Percentiles rank a stretch among this genome's conserved stretches.
Evolutionary conservation across 192 early-diverging fungal species (phyloP).

Genomic region (Gaertneriomyces sp.): DNA sequence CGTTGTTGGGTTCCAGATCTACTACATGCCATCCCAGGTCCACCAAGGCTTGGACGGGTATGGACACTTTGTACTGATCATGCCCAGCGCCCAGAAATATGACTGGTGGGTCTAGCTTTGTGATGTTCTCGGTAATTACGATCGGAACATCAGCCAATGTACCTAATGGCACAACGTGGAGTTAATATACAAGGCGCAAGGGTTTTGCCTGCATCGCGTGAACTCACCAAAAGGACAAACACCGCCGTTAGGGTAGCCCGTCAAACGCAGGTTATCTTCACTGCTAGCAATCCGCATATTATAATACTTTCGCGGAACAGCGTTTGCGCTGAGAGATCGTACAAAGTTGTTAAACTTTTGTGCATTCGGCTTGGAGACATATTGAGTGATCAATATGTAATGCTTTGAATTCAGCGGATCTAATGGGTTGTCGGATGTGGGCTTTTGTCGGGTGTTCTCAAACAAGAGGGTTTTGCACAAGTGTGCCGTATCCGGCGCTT

Average conservation of each 20-base stretch:
- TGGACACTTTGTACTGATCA: slow-evolving; percentile 78
- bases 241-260: slow-evolving; percentile 68
- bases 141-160: slow-evolving; percentile 56
- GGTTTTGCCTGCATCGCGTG: background rate
- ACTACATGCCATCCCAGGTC: slow-evolving; percentile 35
- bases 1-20: slow-evolving; percentile 22
- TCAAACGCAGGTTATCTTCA: slow-evolving; percentile 47
- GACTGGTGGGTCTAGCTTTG: slow-evolving; percentile 63
- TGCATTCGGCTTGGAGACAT: slow-evolving; percentile 60
- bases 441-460: slow-evolving; percentile 79
- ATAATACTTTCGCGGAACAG: slow-evolving; percentile 65
- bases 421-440: slow-evolving; percentile 38
- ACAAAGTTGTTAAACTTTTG: slow-evolving; percentile 64
- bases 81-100: slow-evolving; percentile 79
- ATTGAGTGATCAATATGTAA: slow-evolving; percentile 63
- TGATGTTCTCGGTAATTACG: slow-evolving; percentile 62
- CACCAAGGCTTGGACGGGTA: slow-evolving; percentile 63
- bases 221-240: slow-evolving; percentile 68
- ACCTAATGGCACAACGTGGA: slow-evolving; percentile 37
- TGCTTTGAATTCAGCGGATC: slow-evolving; percentile 57
- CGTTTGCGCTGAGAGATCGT: slow-evolving; percentile 46
- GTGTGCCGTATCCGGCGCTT: slow-evolving; percentile 69
- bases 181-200: background rate
- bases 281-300: slow-evolving; percentile 73
- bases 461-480: slow-evolving; percentile 87